These are phyloP conservation scores for Fusarium sp. DNA, from an alignment of 2,329 filamentous ascomycete species.

Conservation along the genomic window DNA sequence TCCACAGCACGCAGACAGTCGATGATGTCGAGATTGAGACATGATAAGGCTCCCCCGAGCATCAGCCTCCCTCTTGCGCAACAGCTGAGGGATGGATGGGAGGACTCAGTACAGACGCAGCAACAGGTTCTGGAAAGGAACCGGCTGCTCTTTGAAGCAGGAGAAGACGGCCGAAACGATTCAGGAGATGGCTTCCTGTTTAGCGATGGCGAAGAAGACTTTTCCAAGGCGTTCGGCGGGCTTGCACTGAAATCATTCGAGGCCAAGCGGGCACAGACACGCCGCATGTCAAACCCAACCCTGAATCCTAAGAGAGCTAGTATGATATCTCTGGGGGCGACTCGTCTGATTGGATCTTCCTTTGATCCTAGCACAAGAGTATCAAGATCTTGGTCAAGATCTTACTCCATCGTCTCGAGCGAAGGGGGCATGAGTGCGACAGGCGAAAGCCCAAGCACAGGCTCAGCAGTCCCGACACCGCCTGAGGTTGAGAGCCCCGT, in stretches of 20 bases:
- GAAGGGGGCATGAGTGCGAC: conserved; percentile 50
- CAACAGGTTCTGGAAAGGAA: conserved; percentile 50
- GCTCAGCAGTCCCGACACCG: conserved; percentile 50
- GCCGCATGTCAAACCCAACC: conserved; percentile 30
- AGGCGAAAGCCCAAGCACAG: conserved; percentile 49
- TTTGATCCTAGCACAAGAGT: conserved; percentile 31
- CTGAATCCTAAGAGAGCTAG: conserved; percentile 39
- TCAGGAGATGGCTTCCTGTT: conserved; percentile 19
- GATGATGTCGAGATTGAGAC: conserved; percentile 47
- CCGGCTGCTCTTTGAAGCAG: conserved; percentile 43
- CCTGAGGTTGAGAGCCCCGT: conserved; percentile 49
- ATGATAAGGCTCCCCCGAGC: conserved; percentile 44
- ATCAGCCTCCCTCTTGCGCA: conserved; percentile 48
- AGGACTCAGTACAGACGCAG: conserved; percentile 47
- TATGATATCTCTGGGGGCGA: conserved; percentile 35
- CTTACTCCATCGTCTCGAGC: conserved; percentile 48
- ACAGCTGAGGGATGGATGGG: conserved; percentile 53
- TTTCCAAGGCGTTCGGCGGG: conserved; percentile 50
- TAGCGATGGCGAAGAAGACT: conserved; percentile 41
- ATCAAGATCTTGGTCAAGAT: conserved; percentile 38
- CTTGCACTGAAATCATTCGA: conserved; percentile 48
- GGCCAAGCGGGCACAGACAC: conserved; percentile 38
- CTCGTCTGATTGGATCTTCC: conserved; percentile 32
- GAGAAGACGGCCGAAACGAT: conserved; percentile 38
- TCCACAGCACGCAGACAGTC: conserved; percentile 46